These are phyloP conservation scores for Chytriomyces confervae DNA, from an alignment of 192 early-diverging fungal genomes.

Conservation along the genomic window DNA sequence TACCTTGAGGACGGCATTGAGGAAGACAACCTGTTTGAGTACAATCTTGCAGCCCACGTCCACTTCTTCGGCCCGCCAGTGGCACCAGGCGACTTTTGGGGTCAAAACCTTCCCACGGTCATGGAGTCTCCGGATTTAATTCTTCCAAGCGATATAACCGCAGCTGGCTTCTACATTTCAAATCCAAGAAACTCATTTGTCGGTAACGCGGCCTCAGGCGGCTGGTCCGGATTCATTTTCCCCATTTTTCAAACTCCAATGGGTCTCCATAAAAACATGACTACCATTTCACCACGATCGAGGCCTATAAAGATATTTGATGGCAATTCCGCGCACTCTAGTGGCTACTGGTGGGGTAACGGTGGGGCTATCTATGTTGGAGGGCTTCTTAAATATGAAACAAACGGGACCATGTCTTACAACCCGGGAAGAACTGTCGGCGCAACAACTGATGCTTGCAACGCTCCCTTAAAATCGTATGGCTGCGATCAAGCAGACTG, in stretches of 20 bases:
- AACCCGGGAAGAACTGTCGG: slow-evolving; percentile 27
- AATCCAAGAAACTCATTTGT: slow-evolving; percentile 39
- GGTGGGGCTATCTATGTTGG: slow-evolving; percentile 39
- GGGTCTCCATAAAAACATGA: slow-evolving; percentile 6
- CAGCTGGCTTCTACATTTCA: slow-evolving; percentile 32
- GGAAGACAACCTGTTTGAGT: slow-evolving; percentile 33
- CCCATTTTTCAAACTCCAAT: slow-evolving; percentile 23
- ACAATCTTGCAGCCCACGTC: slow-evolving; percentile 33
- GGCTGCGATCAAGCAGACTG: not conserved
- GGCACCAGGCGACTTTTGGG: slow-evolving; percentile 19
- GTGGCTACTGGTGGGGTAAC: slow-evolving; percentile 37
- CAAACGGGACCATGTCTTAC: slow-evolving; percentile 24
- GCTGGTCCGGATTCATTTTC: slow-evolving; percentile 39
- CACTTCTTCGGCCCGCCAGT: slow-evolving; percentile 32
- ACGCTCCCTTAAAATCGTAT: not conserved
- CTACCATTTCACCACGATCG: slow-evolving; percentile 17
- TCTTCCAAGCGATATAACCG: slow-evolving; percentile 37
- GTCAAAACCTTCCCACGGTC: slow-evolving; percentile 3
- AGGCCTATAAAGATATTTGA: slow-evolving; percentile 40
- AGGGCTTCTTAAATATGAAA: slow-evolving; percentile 21
- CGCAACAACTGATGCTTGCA: not conserved
- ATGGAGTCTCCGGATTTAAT: slow-evolving; percentile 30
- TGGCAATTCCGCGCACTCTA: slow-evolving; percentile 41
- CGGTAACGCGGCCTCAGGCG: slow-evolving; percentile 42
- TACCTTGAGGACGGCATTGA: slow-evolving; percentile 41